A percentile compares a stretch with the other conserved stretches of the same genome.
Evolutionary conservation across 2,329 filamentous ascomycete genomes (phyloP).

Genomic region (Ceratocystis cubensis): DNA sequence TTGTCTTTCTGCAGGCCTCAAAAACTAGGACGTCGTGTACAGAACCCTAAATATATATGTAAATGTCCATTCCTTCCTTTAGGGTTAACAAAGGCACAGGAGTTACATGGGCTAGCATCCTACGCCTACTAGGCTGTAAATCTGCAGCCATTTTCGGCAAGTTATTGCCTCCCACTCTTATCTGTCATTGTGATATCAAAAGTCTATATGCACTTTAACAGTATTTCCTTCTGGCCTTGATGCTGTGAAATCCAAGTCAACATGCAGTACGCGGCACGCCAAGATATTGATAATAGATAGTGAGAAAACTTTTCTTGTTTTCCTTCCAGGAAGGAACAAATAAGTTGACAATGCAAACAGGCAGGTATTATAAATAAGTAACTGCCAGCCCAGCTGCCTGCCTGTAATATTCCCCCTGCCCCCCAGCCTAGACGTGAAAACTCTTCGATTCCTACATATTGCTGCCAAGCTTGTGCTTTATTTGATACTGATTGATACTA

Average conservation of each 20-base stretch:
- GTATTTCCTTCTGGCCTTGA: not conserved
- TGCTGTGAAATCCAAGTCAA: not conserved
- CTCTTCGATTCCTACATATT: too few species aligned
- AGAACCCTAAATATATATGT: not conserved
- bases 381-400: not conserved
- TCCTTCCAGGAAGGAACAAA: too few species aligned
- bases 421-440: too few species aligned
- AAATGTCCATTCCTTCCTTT: not conserved
- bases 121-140: not conserved
- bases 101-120: not conserved
- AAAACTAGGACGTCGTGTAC: not conserved
- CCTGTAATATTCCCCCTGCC: accelerated
- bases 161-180: not conserved
- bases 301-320: too few species aligned
- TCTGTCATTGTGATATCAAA: not conserved
- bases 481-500: too few species aligned
- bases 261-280: not conserved
- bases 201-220: slow-evolving; percentile 9
- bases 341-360: too few species aligned
- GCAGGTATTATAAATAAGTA: not conserved
- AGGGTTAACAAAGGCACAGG: not conserved
- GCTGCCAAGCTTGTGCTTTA: too few species aligned
- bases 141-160: not conserved
- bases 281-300: not conserved
- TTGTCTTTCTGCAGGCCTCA: not conserved